Base-by-base conservation (phyloP, 805 yeast genomes). In the Lachancea meyersii region DNA sequence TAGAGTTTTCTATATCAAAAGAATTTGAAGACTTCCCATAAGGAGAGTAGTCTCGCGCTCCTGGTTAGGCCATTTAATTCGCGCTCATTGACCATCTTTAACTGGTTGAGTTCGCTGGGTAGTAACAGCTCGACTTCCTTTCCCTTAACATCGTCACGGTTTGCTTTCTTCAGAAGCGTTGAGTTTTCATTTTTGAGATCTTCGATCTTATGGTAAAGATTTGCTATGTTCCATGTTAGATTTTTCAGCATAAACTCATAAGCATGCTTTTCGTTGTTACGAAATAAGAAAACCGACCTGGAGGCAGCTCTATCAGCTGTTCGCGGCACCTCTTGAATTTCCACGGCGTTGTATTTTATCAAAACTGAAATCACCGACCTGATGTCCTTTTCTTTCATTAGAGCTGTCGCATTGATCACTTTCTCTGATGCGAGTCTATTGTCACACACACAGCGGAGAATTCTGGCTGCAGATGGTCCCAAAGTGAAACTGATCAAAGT, bases 321-420 rank as follows among this genome's bases (percentile, higher is more conserved):
- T 54, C 91, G 77, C 10, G 97, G 97, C 22, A 93, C 83, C 65
- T 93, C 98, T 64, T 91, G 97, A 28, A 89, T 73, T 58, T 91
- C 96, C 16, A 89, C 68, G 16, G 85, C 74, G 48, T 89, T 87
- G 49, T 78, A 72, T 41, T 74, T 76, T 21, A 85, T 74, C 41
- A 93, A 67, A 26, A 76, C 75, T 35, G 82, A 76, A 34, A 88
- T 66, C 34, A 82, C 79, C 31, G 80, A 78, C 44, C 96, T 72
- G 7, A 88, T 84, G 28, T 80, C 83, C 46, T 76, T 77, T 45
- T 87, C 94, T 50, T 78, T 85, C 63, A 93, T 72, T 40, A 93
- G 65, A 1, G 93, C 91, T 13, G 76, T 62, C 40, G 84, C 80
- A 30, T 87, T 77, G 39, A 93, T 75, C 16, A 81, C 70, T 55